Evolutionary conservation across 371 early-diverging fungal species (phyloP), one percentile per base, ranked within the genome.

Genomic region (Cokeromyces recurvatus): DNA sequence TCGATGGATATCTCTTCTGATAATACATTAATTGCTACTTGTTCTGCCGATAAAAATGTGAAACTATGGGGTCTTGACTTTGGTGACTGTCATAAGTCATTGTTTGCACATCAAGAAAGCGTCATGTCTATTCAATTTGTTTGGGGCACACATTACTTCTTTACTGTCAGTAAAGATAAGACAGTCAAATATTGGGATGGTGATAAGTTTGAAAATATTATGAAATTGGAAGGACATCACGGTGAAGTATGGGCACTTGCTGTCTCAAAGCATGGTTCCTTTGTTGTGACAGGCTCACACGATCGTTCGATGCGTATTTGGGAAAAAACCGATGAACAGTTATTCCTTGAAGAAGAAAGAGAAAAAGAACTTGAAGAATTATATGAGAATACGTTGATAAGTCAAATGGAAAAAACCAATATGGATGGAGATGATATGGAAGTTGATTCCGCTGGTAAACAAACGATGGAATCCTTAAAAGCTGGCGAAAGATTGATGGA

Each of bases 41-140:
- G 85, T 16, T 90, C 91, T 3, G 89, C 95, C 0, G 98, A 98
- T 77, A 97, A 97, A 77, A 91, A 92, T 45, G 82, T 97, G 44
- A 97, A 96, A 66, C 68, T 98, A 20, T 98, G 98, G 97, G 97
- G 98, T 39, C 72, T 96, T 53, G 98, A 98, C 66, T 98, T 97
- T 65, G 98, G 98, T 57, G 98, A 98, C 74, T 98, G 98, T 60
- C 98, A 94, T 66, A 85, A 87, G 58, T 91, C 92, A 32, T 55
- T 97, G 38, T 82, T 91, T 63, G 97, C 95, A 4, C 97, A 97
- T 78, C 85, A 89, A 59, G 97, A 95, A 57, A 79, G 86, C 32
- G 84, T 97, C 27, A 94, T 92, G 73, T 69, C 71, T 7, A 81
- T 91, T 21, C 84, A 84, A 51, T 97, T 93, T 68, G 92, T 95